Conservation (phyloP, 768 basidiomycete genomes). For the Dacryopinax primogenitus region DNA sequence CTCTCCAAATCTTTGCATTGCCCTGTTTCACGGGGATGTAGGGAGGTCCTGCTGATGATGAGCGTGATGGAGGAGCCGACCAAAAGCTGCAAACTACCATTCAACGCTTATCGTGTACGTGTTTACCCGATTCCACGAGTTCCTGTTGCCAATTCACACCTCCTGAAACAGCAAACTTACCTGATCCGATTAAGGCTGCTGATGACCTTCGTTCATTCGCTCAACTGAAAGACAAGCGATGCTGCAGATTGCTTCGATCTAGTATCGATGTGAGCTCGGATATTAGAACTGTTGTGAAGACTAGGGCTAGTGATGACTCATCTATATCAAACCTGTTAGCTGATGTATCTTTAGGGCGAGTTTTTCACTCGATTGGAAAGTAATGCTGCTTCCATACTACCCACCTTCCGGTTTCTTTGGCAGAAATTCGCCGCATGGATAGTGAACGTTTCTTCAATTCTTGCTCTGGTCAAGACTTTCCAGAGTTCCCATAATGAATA, state of each 20-base stretch:
- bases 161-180: slow-evolving; percentile 36
- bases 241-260: slow-evolving; percentile 72
- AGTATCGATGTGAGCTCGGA: slow-evolving; percentile 78
- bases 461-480: slow-evolving; percentile 56
- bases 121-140: background rate
- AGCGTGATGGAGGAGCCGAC: slow-evolving; percentile 53
- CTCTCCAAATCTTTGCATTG: slow-evolving; percentile 13
- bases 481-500: slow-evolving; percentile 32
- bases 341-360: slow-evolving; percentile 43
- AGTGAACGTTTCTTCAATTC: slow-evolving; percentile 74
- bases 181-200: slow-evolving; percentile 57
- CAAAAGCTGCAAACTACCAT: slow-evolving; percentile 43
- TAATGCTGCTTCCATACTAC: slow-evolving; percentile 42
- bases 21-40: slow-evolving; percentile 24
- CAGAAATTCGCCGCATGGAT: slow-evolving; percentile 41
- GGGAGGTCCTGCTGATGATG: slow-evolving; percentile 88
- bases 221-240: slow-evolving; percentile 66
- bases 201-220: slow-evolving; percentile 78
- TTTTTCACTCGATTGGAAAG: slow-evolving; percentile 66
- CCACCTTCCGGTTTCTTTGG: slow-evolving; percentile 62
- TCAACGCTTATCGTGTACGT: slow-evolving; percentile 49
- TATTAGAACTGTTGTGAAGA: slow-evolving; percentile 64
- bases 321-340: background rate
- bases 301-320: slow-evolving; percentile 38
- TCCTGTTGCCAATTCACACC: background rate